These are phyloP conservation scores for Luffa acutangula DNA, from an alignment of 306 rosid species.

Conservation along the genomic window DNA sequence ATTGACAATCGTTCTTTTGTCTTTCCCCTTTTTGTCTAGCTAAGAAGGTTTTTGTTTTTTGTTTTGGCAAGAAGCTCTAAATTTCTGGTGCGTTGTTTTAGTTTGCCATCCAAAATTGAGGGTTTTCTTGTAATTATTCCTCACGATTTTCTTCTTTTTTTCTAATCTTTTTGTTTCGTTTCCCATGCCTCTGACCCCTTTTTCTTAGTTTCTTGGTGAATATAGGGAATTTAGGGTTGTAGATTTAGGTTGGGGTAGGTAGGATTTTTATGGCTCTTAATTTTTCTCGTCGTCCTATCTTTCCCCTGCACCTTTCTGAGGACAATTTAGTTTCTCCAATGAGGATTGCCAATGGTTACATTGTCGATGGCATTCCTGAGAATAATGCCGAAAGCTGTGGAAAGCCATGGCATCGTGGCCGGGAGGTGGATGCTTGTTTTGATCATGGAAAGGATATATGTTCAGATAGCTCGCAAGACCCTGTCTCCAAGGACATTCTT, in stretches of 20 bases:
- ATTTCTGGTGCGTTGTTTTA: slow-evolving; percentile 93
- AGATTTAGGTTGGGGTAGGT: slow-evolving; percentile 7
- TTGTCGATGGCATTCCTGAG: slow-evolving; percentile 33
- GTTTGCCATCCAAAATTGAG: slow-evolving; percentile 89
- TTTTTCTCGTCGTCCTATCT: slow-evolving; percentile 15
- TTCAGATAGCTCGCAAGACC: slow-evolving; percentile 31
- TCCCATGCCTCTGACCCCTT: neutral
- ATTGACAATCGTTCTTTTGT: slow-evolving; percentile 20
- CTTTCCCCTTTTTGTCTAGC: slow-evolving; percentile 17
- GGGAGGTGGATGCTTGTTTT: slow-evolving; percentile 33
- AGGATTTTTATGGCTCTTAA: slow-evolving; percentile 19
- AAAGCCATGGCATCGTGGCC: slow-evolving; percentile 18
- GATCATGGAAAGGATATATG: slow-evolving; percentile 39
- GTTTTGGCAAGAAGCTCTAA: slow-evolving; percentile 60
- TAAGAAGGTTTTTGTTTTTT: neutral
- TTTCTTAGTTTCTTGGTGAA: neutral
- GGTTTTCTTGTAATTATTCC: slow-evolving; percentile 52
- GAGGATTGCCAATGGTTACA: slow-evolving; percentile 41
- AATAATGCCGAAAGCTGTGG: slow-evolving; percentile 23
- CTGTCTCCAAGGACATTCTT: slow-evolving; percentile 57
- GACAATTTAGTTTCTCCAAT: slow-evolving; percentile 20
- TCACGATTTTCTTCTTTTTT: neutral
- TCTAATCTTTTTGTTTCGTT: neutral
- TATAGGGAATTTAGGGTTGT: neutral
- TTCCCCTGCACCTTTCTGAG: slow-evolving; percentile 17